A percentile compares a stretch with the other conserved stretches of the same genome.
Conservation (phyloP, 2,329 filamentous ascomycete genomes). For the Blastomyces parvus region DNA sequence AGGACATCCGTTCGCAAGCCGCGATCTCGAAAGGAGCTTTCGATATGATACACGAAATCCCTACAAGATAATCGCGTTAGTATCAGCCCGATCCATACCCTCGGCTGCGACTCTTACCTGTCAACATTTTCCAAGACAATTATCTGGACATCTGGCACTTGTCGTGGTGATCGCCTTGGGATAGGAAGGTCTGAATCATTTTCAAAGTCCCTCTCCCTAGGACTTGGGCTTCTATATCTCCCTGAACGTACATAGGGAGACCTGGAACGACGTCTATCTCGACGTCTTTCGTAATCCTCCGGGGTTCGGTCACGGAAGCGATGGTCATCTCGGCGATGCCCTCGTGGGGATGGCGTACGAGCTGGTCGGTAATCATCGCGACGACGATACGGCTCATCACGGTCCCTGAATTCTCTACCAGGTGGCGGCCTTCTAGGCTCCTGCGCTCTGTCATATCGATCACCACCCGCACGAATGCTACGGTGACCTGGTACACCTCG, state of each 20-base stretch:
- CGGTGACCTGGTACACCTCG: slow-evolving; percentile 31
- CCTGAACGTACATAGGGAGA: slow-evolving; percentile 58
- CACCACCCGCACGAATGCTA: slow-evolving; percentile 23
- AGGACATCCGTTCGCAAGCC: slow-evolving; percentile 69
- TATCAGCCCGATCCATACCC: slow-evolving; percentile 7
- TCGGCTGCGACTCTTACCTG: slow-evolving; percentile 29
- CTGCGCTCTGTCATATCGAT: slow-evolving; percentile 38
- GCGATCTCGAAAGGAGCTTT: slow-evolving; percentile 61
- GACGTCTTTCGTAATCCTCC: slow-evolving; percentile 44
- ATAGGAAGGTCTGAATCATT: slow-evolving; percentile 58
- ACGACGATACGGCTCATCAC: slow-evolving; percentile 39
- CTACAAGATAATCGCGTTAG: slow-evolving; percentile 30
- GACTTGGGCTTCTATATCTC: slow-evolving; percentile 60
- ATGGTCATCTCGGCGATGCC: slow-evolving; percentile 59
- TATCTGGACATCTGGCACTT: slow-evolving; percentile 84
- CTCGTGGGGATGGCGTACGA: slow-evolving; percentile 51
- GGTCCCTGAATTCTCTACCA: slow-evolving; percentile 39
- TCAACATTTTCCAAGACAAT: slow-evolving; percentile 70
- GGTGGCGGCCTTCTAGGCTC: slow-evolving; percentile 28
- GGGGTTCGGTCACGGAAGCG: slow-evolving; percentile 35
- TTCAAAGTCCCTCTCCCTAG: slow-evolving; percentile 45
- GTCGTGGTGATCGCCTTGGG: slow-evolving; percentile 59
- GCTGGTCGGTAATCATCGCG: slow-evolving; percentile 59
- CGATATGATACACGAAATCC: slow-evolving; percentile 75
- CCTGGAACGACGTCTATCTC: slow-evolving; percentile 55